Percentiles rank a stretch among this genome's conserved stretches.
Conservation (phyloP, 1,284 basidiomycete genomes). For the Meripilus lineatus region DNA sequence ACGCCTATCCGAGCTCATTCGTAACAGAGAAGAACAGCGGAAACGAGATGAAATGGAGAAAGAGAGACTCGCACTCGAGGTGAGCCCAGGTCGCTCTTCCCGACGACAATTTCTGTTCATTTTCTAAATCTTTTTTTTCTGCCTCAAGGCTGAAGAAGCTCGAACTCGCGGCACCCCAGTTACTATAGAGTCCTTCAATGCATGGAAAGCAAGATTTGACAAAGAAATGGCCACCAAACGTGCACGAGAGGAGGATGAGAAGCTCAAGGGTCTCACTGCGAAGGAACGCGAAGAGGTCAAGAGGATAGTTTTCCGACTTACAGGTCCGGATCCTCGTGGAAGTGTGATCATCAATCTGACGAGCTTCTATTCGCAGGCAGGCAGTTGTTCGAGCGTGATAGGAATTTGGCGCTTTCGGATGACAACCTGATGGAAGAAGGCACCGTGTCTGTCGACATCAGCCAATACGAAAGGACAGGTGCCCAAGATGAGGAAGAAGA, state of each 20-base stretch:
- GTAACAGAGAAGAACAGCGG: constrained; percentile 51
- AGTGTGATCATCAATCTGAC: background rate
- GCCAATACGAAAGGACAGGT: constrained; percentile 77
- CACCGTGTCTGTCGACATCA: constrained; percentile 79
- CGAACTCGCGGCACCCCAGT: constrained; percentile 89
- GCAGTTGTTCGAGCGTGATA: constrained; percentile 84
- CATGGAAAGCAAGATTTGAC: constrained; percentile 81
- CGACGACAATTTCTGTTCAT: background rate
- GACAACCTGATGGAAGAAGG: constrained; percentile 80
- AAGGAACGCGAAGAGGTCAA: constrained; percentile 91
- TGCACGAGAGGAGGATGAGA: constrained; percentile 77
- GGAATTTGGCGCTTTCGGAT: constrained; percentile 63
- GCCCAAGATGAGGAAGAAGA: constrained; percentile 56
- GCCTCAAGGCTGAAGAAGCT: constrained; percentile 75
- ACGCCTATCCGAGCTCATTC: constrained; percentile 62
- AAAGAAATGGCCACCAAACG: constrained; percentile 58
- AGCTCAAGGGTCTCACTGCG: constrained; percentile 65
- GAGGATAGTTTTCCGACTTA: constrained; percentile 56
- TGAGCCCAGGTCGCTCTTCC: constrained; percentile 24
- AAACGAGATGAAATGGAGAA: constrained; percentile 66
- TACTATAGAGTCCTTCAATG: constrained; percentile 74
- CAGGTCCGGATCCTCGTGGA: constrained; percentile 45
- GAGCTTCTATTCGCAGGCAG: constrained; percentile 49
- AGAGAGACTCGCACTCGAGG: constrained; percentile 74
- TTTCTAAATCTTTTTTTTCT: background rate